phyloP scores from a whole-genome alignment of 164 flowering plant genomes.

The Vitis riparia region DNA sequence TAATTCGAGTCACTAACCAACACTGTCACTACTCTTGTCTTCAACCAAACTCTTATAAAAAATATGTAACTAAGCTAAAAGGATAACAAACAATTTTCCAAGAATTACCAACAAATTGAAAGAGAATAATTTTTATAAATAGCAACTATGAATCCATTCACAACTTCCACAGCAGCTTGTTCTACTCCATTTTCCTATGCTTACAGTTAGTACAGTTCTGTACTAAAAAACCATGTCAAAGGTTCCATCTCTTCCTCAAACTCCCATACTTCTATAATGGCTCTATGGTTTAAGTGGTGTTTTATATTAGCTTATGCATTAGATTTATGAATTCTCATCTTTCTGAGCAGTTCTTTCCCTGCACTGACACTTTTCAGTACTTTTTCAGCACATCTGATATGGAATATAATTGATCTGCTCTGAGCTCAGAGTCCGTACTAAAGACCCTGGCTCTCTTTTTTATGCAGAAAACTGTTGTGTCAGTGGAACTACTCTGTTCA shows the following conservation, averaged over 20 bases:
- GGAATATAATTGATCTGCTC: constrained; percentile 1
- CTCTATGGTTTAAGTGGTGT: neutral
- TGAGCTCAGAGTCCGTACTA: constrained; percentile 15
- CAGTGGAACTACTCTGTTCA: constrained; percentile 56
- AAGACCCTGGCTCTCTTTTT: constrained; percentile 18
- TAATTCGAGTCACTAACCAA: constrained; percentile 33
- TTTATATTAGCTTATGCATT: constrained; percentile 1
- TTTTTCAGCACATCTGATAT: constrained; percentile 2
- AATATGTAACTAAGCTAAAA: neutral
- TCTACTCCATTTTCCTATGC: neutral
- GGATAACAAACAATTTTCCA: neutral
- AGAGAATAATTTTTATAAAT: constrained; percentile 16
- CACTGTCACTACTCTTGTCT: constrained; percentile 26
- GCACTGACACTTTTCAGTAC: constrained; percentile 26
- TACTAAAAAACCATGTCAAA: constrained; percentile 36
- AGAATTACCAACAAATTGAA: too few relatives aligned
- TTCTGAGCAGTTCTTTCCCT: constrained; percentile 8
- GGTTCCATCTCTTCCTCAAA: constrained; percentile 29
- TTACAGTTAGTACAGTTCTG: neutral
- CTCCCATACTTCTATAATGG: neutral
- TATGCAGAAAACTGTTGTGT: constrained; percentile 62
- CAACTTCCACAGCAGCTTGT: constrained; percentile 12
- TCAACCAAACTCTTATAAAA: constrained; percentile 23
- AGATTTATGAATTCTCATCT: constrained; percentile 10
- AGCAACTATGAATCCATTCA: constrained; percentile 17